These are phyloP conservation scores for Leccinum solheimii DNA, from an alignment of 1,284 basidiomycete species.

Conservation along the genomic window DNA sequence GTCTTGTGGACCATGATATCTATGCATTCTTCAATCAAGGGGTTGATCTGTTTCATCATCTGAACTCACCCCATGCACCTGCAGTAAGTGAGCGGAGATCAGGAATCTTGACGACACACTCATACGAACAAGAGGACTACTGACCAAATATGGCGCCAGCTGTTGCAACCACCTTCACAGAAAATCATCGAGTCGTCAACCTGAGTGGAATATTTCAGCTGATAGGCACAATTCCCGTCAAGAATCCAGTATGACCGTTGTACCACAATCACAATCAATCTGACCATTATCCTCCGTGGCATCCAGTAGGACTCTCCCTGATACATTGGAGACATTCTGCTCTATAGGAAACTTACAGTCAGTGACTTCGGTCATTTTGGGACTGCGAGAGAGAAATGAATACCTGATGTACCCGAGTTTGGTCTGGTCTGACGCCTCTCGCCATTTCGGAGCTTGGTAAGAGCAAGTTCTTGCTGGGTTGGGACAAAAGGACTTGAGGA, in stretches of 20 bases:
- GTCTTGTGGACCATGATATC: constrained; percentile 63
- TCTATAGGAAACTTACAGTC: constrained; percentile 43
- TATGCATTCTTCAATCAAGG: constrained; percentile 27
- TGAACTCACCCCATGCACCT: constrained; percentile 76
- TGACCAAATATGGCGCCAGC: constrained; percentile 76
- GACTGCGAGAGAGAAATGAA: constrained; percentile 26
- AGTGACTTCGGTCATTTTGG: constrained; percentile 37
- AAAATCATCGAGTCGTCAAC: constrained; percentile 53
- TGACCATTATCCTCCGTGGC: constrained; percentile 17
- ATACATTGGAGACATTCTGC: not conserved
- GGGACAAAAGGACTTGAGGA: constrained; percentile 25
- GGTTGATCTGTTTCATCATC: not conserved
- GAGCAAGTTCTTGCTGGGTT: constrained; percentile 38
- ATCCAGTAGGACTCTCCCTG: not conserved
- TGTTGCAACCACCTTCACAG: constrained; percentile 67
- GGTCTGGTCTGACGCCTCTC: constrained; percentile 14
- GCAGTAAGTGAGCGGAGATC: not conserved
- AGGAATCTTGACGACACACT: constrained; percentile 6
- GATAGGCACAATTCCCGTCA: not conserved
- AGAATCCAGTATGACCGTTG: constrained; percentile 41
- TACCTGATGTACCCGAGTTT: constrained; percentile 50
- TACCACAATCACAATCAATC: constrained; percentile 64
- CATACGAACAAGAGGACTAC: constrained; percentile 19
- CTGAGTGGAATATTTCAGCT: constrained; percentile 34
- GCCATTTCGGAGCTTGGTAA: constrained; percentile 40